Percentiles rank a stretch among this genome's conserved stretches.
Conservation (phyloP, 495 filamentous ascomycete species). For the Aspergillus panamensis region DNA sequence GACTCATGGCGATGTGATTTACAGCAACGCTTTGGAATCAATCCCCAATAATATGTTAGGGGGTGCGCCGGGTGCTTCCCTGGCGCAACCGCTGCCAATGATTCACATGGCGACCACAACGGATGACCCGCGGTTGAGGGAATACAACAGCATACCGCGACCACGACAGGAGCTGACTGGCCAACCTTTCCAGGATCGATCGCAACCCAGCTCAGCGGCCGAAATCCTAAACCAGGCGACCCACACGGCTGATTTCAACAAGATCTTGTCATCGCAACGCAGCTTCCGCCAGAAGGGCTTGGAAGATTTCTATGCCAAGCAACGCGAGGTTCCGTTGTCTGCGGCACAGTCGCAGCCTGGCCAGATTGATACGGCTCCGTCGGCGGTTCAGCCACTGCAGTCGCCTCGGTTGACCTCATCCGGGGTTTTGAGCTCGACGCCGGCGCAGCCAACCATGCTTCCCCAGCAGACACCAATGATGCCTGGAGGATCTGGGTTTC, state of each 20-base stretch:
- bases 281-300: conserved; percentile 70
- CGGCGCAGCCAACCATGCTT: conserved; percentile 36
- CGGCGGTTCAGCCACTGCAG: conserved; percentile 46
- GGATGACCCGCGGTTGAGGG: conserved; percentile 72
- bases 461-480: conserved; percentile 44
- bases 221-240: conserved; percentile 86
- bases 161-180: conserved; percentile 88
- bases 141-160: conserved; percentile 79
- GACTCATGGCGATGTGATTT: conserved; percentile 72
- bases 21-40: conserved; percentile 68
- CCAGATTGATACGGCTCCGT: conserved; percentile 49
- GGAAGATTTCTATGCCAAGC: conserved; percentile 71
- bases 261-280: conserved; percentile 69
- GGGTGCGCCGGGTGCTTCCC: conserved; percentile 56
- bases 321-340: conserved; percentile 66
- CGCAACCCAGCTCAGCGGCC: conserved; percentile 69
- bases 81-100: conserved; percentile 70
- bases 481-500: conserved; percentile 33
- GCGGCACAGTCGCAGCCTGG: conserved; percentile 45
- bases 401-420: conserved; percentile 39
- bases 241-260: conserved; percentile 88
- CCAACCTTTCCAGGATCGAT: conserved; percentile 82
- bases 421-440: conserved; percentile 38
- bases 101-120: conserved; percentile 75
- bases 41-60: conserved; percentile 66